phyloP scores from a whole-genome alignment of 306 rosid species.

The Malus orientalis region DNA sequence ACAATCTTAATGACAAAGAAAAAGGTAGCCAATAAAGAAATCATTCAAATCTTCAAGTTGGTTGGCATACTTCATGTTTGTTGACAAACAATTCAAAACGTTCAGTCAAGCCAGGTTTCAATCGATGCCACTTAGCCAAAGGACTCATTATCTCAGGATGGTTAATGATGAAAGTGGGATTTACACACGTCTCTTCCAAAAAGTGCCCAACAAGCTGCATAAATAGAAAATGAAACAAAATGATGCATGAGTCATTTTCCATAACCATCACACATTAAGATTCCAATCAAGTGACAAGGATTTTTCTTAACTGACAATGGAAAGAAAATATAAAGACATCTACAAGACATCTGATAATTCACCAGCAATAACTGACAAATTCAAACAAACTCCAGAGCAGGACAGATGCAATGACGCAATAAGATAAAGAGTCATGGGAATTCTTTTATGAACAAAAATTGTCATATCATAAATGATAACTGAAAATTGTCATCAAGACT shows the following conservation, averaged over 20 bases:
- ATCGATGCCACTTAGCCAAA: conserved; percentile 92
- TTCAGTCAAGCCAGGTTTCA: conserved; percentile 71
- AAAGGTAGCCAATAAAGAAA: background rate
- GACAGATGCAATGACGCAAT: background rate
- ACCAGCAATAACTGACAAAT: background rate
- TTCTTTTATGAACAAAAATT: background rate
- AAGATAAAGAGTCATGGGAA: background rate
- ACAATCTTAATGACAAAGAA: background rate
- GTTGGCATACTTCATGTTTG: conserved; percentile 64
- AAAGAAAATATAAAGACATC: background rate
- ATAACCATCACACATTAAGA: background rate
- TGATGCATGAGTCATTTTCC: background rate
- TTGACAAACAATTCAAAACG: conserved; percentile 84
- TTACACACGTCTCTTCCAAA: conserved; percentile 77
- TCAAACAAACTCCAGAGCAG: background rate
- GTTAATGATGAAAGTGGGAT: conserved; percentile 78
- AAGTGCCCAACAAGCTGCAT: conserved; percentile 96
- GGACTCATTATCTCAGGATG: conserved; percentile 96
- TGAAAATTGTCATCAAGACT: background rate
- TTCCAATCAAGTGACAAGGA: background rate
- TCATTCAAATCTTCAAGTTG: background rate
- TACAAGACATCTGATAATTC: background rate
- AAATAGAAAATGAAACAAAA: background rate
- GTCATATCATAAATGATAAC: background rate
- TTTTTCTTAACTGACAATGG: background rate